Base-by-base conservation (phyloP, 148 eudicot genomes). In the Persicaria maculosa region DNA sequence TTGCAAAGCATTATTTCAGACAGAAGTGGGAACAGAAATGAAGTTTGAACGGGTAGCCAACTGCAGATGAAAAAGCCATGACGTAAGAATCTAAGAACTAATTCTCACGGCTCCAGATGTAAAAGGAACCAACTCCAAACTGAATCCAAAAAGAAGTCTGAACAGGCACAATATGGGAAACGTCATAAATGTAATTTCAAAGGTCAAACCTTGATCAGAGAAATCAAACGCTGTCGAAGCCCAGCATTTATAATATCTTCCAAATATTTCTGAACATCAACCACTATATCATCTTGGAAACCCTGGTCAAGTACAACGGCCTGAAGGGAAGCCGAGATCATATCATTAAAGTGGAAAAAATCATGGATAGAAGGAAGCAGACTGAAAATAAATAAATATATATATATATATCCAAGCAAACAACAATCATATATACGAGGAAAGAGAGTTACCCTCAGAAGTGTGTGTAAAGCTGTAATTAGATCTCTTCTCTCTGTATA, bases 251-350 rank as follows among this genome's bases (percentile, higher is more conserved):
- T 77, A 70, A 92, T 92, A 85, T 92, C 90, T 86, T 95, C 92
- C 75, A 95, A 72, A 72, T 84, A 89, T 75, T 84, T 90, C 73
- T 92, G 97, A 76, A 95, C 84, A 71, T 95, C 99, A 47, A 88
- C 81, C 70, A 92, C 85, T 74, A 92, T 72, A 83, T 89, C 96
- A 83, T 80, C 88, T 78, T 92, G 96, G 79, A 89, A 84, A 36
- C 96, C 96, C 70, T 89, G 96, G 77, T 95, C 99, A 84, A 95
- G 92, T 80, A 92, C 94, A 84, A 90, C 90, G 71, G 97, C 96
- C 99, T 95, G 85, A 80, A 82, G 62, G 44, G 40, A 15, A 9
- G 25, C 40, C 40, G n/a, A 6, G 40, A 25, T 9, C 19, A 53
- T 2, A 64, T 64, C 4, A 1, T 50, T 47, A 76, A 31, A 45